Conservation (phyloP, 2,329 filamentous ascomycete genomes). For the Metarhizium brunneum region DNA sequence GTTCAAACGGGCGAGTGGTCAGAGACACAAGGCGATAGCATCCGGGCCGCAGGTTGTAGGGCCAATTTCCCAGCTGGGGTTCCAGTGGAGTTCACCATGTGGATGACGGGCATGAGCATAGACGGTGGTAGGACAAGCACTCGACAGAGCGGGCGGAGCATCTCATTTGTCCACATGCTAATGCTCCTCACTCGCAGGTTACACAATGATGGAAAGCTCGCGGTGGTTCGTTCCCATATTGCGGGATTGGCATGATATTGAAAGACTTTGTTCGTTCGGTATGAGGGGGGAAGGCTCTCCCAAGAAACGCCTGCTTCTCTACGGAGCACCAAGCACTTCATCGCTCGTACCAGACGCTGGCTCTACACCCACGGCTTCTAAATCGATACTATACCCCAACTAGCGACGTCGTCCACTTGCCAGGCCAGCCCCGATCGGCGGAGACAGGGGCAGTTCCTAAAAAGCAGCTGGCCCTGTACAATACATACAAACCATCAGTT, state of each 20-base stretch:
- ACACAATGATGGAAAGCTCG: not conserved
- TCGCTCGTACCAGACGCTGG: no score
- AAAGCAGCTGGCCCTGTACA: not conserved
- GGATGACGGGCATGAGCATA: constrained; percentile 7
- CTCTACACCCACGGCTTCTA: no score
- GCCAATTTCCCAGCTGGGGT: constrained; percentile 14
- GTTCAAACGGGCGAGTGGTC: constrained; percentile 4
- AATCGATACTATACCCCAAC: not conserved
- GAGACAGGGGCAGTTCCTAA: not conserved
- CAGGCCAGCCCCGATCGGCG: not conserved
- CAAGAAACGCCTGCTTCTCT: not conserved
- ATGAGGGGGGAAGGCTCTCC: not conserved
- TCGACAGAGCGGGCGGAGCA: not conserved
- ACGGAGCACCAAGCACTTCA: no score
- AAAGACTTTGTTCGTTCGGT: not conserved
- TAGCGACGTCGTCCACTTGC: not conserved
- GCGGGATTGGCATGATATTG: not conserved
- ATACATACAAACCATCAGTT: not conserved
- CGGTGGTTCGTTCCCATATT: not conserved
- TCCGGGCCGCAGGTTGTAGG: constrained; percentile 5
- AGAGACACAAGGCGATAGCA: constrained; percentile 1
- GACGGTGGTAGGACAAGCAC: constrained; percentile 4
- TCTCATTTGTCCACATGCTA: not conserved
- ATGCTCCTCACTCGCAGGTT: not conserved
- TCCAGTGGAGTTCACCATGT: constrained; percentile 8